Base-by-base conservation (phyloP, 2,329 filamentous ascomycete genomes). In the Cytospora piceicola region DNA sequence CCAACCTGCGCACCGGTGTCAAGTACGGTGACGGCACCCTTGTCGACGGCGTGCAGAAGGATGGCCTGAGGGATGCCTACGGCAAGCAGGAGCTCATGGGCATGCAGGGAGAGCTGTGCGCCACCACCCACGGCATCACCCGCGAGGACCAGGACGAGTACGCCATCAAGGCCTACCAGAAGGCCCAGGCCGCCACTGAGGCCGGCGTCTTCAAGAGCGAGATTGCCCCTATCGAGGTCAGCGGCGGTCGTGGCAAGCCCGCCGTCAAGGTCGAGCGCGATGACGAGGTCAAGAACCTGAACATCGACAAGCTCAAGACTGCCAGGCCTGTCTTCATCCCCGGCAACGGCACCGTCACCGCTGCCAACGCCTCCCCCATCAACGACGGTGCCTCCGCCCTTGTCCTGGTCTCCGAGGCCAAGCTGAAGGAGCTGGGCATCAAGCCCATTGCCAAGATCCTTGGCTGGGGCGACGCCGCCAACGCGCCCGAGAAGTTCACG, bases 61-160 rank as follows among this genome's bases (percentile, higher is more conserved):
- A 99, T 76, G 95, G 95, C 71, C 85, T 99, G 71, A 96, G 91
- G 61, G 95, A 99, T 77, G 93, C 93, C 69, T 97, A 95, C 81
- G 85, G 83, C 71, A 93, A 93, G 82, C 90, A 95, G 81, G 91
- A 98, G 79, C 93, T 97, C 80, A 99, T 99, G 95, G 95, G 95
- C 73, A 80, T 99, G 64, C 87, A 91, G 74, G 95, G 85, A 67
- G 95, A 99, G 85, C 91, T 97, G 75, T 99, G 95, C 80, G 92
- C 93, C 64, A 79, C 86, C 64, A 94, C 97, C 74, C 87, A 98
- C 80, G 84, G 81, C 68, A 88, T 99, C 80, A 86, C 84, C 75
- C 89, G 95, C 72, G 91, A 94, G 80, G 84, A 90, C 72, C 94
- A 97, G 83, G 95, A 99, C 76, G 91, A 94, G 67, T 99, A 98